A percentile compares a stretch with the other conserved stretches of the same genome.
Evolutionary conservation across 192 early-diverging fungal genomes (phyloP).

Genomic region (Rhizoclosmatium sp.): DNA sequence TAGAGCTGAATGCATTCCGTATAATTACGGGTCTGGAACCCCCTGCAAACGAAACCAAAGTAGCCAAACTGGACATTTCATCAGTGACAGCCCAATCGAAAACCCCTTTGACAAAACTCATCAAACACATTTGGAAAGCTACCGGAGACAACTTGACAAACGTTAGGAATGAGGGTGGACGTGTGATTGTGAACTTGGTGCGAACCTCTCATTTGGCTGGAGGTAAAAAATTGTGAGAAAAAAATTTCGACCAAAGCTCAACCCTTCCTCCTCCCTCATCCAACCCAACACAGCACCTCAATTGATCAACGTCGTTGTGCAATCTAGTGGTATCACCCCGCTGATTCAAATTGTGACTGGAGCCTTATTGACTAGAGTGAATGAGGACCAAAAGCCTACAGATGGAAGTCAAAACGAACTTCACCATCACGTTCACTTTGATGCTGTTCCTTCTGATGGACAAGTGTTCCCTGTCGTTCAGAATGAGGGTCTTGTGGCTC

Average conservation of each 20-base stretch:
- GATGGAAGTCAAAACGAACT: slow-evolving; percentile 8
- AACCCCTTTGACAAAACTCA: slow-evolving; percentile 52
- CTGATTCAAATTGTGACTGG: slow-evolving; percentile 62
- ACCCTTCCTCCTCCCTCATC: not conserved
- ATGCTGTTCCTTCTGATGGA: slow-evolving; percentile 54
- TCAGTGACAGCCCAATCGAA: slow-evolving; percentile 1
- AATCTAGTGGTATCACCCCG: slow-evolving; percentile 49
- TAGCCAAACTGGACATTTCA: slow-evolving; percentile 28
- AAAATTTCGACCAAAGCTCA: slow-evolving; percentile 27
- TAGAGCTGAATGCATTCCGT: slow-evolving; percentile 57
- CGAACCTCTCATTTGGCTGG: slow-evolving; percentile 42
- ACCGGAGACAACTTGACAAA: slow-evolving; percentile 60
- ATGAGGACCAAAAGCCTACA: not conserved
- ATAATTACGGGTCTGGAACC: slow-evolving; percentile 57
- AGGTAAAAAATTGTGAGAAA: slow-evolving; percentile 32
- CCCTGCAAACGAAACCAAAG: slow-evolving; percentile 20
- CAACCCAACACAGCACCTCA: slow-evolving; percentile 20
- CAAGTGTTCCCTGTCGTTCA: slow-evolving; percentile 62
- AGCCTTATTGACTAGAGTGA: slow-evolving; percentile 47
- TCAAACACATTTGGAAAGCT: slow-evolving; percentile 53
- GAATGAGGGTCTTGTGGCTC: slow-evolving; percentile 60
- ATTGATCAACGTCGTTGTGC: slow-evolving; percentile 47
- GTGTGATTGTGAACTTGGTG: slow-evolving; percentile 58
- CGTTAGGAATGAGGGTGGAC: slow-evolving; percentile 60
- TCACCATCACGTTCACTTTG: slow-evolving; percentile 64